Base-by-base conservation (phyloP, 305 asterid species). In the Solanum hybrid region DNA sequence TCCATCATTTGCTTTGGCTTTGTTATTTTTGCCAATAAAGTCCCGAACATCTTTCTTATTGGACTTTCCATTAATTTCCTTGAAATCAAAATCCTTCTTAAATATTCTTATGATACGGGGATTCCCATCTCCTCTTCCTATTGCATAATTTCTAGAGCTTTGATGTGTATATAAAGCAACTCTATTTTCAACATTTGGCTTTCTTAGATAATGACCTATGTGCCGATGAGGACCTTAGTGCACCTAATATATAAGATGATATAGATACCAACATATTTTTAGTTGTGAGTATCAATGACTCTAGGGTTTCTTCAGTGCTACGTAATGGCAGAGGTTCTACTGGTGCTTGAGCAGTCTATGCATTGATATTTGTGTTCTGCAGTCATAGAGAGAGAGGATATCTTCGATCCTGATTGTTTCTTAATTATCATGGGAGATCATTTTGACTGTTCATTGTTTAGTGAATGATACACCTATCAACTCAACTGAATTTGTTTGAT, bases 61-160 rank as follows among this genome's bases (percentile, higher is more conserved):
- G 74, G 73, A 69, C 37, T 89, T 83, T 40, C 12, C 29, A 84
- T 89, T 89, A 83, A 83, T 89, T 84, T 88, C 90, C 82, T 84
- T 82, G n/a, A 83, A 89, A 71, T 89, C 89, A 89, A 89, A 89
- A 78, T 61, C 29, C 64, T 78, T 87, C 42, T 40, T 57, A 61
- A 88, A 78, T 33, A 22, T n/a, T 79, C 31, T 79, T 36, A 22
- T 79, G 33, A n/a, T 89, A 92, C 90, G 9, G 94, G 95, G 36
- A 95, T 95, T 69, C 37, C 18, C 11, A 11, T 42, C 57, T 13
- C 57, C 18, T 42, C 18, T 42, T 42, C 57, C 57, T 42, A 42
- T 5, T 42, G 57, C 2, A 42, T 1, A 12, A 42, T 42, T 42
- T 42, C 57, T 42, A 1, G 51, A 40, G 51, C 51, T 35, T 35